Evolutionary conservation across 2,329 filamentous ascomycete species (phyloP), one percentile per base, ranked within the genome.

Genomic region (Aspergillus proliferans): DNA sequence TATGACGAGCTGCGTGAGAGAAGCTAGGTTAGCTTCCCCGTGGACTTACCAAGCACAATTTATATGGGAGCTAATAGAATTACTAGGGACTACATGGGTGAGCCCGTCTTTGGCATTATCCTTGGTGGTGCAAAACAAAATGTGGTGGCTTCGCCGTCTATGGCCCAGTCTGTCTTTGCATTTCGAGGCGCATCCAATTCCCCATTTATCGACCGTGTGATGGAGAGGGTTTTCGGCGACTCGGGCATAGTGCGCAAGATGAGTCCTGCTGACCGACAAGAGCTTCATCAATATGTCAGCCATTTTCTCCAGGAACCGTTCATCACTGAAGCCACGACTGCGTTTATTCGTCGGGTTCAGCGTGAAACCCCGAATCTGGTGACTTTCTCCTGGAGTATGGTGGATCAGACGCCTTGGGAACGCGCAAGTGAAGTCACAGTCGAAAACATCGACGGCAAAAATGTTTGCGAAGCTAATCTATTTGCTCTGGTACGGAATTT

Each of bases 341-440:
- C 54, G 12, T 71, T 69, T 6, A 71, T 66, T 42, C 63, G 54
- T 36, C 67, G 66, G 48, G 64, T 76, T 5, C 67, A 76, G 51
- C 61, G 66, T 6, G 70, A 75, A 15, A 70, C 79, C 9, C 76
- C 78, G 4, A 77, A 80, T 47, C 63, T 86, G 30, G 74, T 85
- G 36, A 81, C 80, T 1, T 84, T 83, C 56, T 76, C 74, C 34
- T 70, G 74, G 6, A 83, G 80, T 15, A 68, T 76, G 2, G 79
- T 86, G 21, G 83, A 86, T 58, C 80, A 84, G 52, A 74, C 75
- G 56, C 70, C 71, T 2, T 86, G 83, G 83, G 83, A 86, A 60
- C 75, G 80, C 30, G 67, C 63, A n/a, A 74, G 70, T 15, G 64
- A 72, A 8, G 69, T 78, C 1, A 65, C 66, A 2, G 63, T 72